phyloP scores from a whole-genome alignment of 257 asterid genomes.

The Capsicum pubescens region DNA sequence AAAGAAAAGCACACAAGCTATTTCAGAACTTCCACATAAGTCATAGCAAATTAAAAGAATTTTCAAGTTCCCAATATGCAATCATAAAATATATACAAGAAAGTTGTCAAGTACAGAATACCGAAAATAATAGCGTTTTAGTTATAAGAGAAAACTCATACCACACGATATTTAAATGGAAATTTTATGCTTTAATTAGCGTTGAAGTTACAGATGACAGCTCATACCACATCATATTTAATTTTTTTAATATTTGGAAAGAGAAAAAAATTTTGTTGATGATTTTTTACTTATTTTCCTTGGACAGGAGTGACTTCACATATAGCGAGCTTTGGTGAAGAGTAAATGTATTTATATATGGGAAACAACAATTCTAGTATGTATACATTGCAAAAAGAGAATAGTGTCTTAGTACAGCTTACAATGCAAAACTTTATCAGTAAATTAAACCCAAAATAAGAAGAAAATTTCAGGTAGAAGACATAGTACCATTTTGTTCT shows the following conservation, averaged over 20 bases:
- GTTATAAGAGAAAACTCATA: too few relatives aligned
- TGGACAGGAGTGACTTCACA: neutral
- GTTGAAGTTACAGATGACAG: too few relatives aligned
- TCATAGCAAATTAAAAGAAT: too few relatives aligned
- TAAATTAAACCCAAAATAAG: neutral
- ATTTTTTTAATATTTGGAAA: neutral
- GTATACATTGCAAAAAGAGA: neutral
- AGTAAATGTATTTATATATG: neutral
- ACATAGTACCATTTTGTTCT: slow-evolving; percentile 74
- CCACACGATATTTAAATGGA: too few relatives aligned
- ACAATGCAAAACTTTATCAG: neutral
- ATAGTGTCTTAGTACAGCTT: neutral
- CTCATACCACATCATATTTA: too few relatives aligned
- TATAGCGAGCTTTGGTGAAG: neutral
- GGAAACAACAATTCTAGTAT: neutral
- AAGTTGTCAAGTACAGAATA: too few relatives aligned
- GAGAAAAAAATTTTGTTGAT: neutral
- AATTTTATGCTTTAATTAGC: too few relatives aligned
- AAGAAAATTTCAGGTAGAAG: neutral
- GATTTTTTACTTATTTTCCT: neutral
- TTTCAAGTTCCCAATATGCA: too few relatives aligned
- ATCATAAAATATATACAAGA: too few relatives aligned
- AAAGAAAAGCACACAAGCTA: too few relatives aligned
- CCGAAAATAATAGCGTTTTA: too few relatives aligned
- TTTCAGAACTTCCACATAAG: too few relatives aligned